Evolutionary conservation across 257 asterid species (phyloP).

Genomic region (Solanum lycopersicoides): DNA sequence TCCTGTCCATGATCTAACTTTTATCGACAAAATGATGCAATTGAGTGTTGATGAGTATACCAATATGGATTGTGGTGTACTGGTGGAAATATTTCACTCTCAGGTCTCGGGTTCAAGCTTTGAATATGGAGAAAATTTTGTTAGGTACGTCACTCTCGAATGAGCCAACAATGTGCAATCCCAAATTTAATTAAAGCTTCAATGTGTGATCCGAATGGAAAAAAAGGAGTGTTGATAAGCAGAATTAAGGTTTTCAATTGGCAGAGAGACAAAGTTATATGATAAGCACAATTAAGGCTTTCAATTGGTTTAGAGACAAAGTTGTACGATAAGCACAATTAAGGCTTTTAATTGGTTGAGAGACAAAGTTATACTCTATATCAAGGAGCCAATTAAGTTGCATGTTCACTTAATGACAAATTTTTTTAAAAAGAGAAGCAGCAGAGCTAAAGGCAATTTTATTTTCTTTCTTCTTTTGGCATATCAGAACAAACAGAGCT

Average conservation of each 20-base stretch:
- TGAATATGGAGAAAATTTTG: accelerated
- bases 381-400: background rate
- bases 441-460: no score
- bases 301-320: background rate
- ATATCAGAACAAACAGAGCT: background rate
- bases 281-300: background rate
- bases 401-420: background rate
- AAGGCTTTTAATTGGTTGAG: background rate
- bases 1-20: background rate
- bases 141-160: accelerated
- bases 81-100: no score
- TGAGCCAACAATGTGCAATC: no score
- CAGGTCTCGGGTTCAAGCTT: accelerated
- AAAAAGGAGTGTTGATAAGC: no score
- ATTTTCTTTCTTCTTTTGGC: background rate
- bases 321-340: background rate
- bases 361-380: background rate
- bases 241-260: no score
- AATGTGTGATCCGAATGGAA: no score
- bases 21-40: background rate
- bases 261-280: no score
- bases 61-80: no score
- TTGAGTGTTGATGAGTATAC: background rate
- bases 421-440: background rate
- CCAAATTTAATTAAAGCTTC: no score